These are phyloP conservation scores for Hortaea sp. DNA, from an alignment of 2,329 filamentous ascomycete species.

Conservation along the genomic window DNA sequence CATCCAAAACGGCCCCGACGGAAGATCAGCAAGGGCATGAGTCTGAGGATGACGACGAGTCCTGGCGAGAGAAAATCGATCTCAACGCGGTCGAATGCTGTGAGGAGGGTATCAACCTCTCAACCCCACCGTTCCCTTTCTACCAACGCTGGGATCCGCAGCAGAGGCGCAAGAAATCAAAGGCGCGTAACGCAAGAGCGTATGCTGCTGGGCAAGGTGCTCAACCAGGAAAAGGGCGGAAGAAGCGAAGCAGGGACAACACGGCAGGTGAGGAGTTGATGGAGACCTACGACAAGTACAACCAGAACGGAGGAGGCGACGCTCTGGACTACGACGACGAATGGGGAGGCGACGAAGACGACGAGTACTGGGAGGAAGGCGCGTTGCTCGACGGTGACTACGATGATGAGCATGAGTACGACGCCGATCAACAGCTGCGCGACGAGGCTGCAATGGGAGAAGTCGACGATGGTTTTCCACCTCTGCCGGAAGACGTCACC, in stretches of 20 bases:
- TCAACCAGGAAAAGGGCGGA: conserved; percentile 24
- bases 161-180: conserved; percentile 43
- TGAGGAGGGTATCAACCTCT: conserved; percentile 57
- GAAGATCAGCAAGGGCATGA: not conserved
- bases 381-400: conserved; percentile 13
- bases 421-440: conserved; percentile 21
- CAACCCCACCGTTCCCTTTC: conserved; percentile 79
- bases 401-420: conserved; percentile 7
- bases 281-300: conserved; percentile 29
- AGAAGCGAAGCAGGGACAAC: conserved; percentile 42
- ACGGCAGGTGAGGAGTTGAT: conserved; percentile 28
- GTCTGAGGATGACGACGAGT: conserved; percentile 34
- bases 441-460: conserved; percentile 14
- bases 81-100: conserved; percentile 78
- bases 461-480: conserved; percentile 49
- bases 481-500: conserved; percentile 20
- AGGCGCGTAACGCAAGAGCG: conserved; percentile 24
- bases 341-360: conserved; percentile 15
- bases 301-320: conserved; percentile 21
- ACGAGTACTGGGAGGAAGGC: conserved; percentile 21
- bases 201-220: conserved; percentile 33
- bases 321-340: conserved; percentile 36
- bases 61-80: conserved; percentile 65
- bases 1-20: not conserved
- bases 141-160: conserved; percentile 74